phyloP scores from a whole-genome alignment of 352 stramenopile species.

The Phytophthora kernoviae region DNA sequence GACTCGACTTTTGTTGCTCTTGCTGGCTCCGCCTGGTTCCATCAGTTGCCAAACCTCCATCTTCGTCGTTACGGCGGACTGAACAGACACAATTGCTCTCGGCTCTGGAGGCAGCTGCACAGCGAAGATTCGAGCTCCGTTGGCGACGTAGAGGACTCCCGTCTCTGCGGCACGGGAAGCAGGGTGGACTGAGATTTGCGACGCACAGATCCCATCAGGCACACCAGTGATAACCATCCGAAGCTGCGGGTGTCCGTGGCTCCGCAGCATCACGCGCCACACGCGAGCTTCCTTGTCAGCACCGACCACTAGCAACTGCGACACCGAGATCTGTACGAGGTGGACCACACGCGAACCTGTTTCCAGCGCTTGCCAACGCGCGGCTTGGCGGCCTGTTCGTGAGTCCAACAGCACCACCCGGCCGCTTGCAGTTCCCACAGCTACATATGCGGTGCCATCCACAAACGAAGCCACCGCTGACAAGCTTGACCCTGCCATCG shows the following conservation, averaged over 20 bases:
- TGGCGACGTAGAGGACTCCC: slow-evolving; percentile 52
- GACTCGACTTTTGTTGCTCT: slow-evolving; percentile 55
- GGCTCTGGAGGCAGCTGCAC: slow-evolving; percentile 44
- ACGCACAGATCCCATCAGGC: slow-evolving; percentile 50
- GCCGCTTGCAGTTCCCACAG: slow-evolving; percentile 45
- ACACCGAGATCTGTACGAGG: slow-evolving; percentile 59
- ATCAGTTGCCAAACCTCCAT: slow-evolving; percentile 60
- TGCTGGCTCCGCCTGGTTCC: slow-evolving; percentile 36
- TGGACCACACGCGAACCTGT: slow-evolving; percentile 42
- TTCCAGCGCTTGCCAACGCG: slow-evolving; percentile 65
- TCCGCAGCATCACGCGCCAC: slow-evolving; percentile 54
- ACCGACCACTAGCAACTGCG: slow-evolving; percentile 63
- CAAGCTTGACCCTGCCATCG: slow-evolving; percentile 27
- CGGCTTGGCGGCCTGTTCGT: slow-evolving; percentile 51
- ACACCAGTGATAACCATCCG: slow-evolving; percentile 59
- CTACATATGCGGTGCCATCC: slow-evolving; percentile 36
- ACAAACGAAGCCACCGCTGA: slow-evolving; percentile 45
- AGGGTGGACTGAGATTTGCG: slow-evolving; percentile 57
- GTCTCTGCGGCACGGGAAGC: slow-evolving; percentile 43
- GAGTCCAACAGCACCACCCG: slow-evolving; percentile 57
- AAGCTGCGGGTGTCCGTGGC: slow-evolving; percentile 33
- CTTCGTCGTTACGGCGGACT: slow-evolving; percentile 20
- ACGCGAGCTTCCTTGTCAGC: slow-evolving; percentile 71
- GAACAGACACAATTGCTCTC: slow-evolving; percentile 21
- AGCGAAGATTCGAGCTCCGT: slow-evolving; percentile 44